phyloP scores from a whole-genome alignment of 2,329 filamentous ascomycete genomes.

The Beauveria brongniartii region DNA sequence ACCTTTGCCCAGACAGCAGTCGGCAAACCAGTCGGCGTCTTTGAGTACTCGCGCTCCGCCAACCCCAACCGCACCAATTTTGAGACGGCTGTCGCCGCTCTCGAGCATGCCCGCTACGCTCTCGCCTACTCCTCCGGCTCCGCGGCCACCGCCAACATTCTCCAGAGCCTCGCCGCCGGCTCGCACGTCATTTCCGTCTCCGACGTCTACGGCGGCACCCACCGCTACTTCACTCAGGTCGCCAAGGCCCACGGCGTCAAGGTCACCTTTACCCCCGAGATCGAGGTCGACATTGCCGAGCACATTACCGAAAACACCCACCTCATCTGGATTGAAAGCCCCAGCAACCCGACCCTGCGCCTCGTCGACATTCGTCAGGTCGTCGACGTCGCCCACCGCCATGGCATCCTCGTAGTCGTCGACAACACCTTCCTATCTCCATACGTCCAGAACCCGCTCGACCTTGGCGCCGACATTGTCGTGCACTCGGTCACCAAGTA shows the following conservation, averaged over 20 bases:
- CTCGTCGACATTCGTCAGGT: constrained; percentile 90
- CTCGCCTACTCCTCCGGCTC: constrained; percentile 92
- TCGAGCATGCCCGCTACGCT: constrained; percentile 88
- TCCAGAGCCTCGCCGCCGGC: constrained; percentile 84
- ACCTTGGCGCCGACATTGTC: constrained; percentile 92
- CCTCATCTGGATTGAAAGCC: constrained; percentile 90
- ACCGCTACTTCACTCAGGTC: constrained; percentile 98
- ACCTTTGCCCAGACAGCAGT: constrained; percentile 90
- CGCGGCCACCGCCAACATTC: constrained; percentile 84
- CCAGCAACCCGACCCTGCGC: constrained; percentile 87
- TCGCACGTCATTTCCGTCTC: constrained; percentile 95
- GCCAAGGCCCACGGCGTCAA: constrained; percentile 88
- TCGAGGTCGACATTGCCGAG: constrained; percentile 77
- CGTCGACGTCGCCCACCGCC: constrained; percentile 71
- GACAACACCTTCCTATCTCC: constrained; percentile 98
- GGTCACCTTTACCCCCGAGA: constrained; percentile 88
- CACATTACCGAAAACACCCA: constrained; percentile 86
- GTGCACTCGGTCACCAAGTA: constrained; percentile 98
- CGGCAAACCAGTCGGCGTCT: constrained; percentile 76
- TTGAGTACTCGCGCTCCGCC: constrained; percentile 87
- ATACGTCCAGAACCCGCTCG: constrained; percentile 92
- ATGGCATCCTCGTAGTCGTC: constrained; percentile 91
- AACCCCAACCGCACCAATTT: constrained; percentile 97
- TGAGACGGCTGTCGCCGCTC: constrained; percentile 79
- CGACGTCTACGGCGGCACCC: constrained; percentile 95